Conservation (phyloP, 2,329 filamentous ascomycete genomes). For the Penicillium sumatraense region DNA sequence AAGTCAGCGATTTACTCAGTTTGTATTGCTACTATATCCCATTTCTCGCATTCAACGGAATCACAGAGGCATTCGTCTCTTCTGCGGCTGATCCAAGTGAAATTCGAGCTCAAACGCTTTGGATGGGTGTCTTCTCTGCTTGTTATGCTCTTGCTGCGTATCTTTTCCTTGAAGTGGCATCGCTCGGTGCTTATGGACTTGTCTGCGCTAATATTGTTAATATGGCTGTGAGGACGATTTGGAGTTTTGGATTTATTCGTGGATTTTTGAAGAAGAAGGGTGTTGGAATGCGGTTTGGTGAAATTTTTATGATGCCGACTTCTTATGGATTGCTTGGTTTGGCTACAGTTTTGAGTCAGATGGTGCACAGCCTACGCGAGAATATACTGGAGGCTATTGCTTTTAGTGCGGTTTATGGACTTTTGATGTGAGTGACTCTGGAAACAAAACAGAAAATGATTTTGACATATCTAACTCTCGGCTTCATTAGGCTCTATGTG, state of each 20-base stretch:
- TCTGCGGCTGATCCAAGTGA: conserved; percentile 78
- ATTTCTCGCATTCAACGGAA: conserved; percentile 86
- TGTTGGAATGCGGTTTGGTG: conserved; percentile 46
- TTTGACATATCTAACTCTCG: conserved; percentile 22
- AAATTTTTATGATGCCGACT: conserved; percentile 51
- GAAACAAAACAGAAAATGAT: neutral
- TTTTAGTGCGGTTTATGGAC: conserved; percentile 57
- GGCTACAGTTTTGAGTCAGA: conserved; percentile 42
- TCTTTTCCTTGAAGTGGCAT: conserved; percentile 70
- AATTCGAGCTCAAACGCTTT: conserved; percentile 75
- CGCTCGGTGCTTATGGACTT: conserved; percentile 76
- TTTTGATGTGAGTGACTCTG: conserved; percentile 62
- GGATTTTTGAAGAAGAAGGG: conserved; percentile 62
- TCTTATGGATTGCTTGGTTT: conserved; percentile 54
- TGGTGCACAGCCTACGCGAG: conserved; percentile 9
- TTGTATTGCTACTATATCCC: conserved; percentile 93
- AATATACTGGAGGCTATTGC: conserved; percentile 53
- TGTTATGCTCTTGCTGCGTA: conserved; percentile 77
- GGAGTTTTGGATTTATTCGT: conserved; percentile 76
- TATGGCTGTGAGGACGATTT: conserved; percentile 82
- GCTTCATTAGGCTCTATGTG: conserved; percentile 36
- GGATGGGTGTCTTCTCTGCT: conserved; percentile 82
- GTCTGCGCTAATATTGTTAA: conserved; percentile 89
- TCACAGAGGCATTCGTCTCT: conserved; percentile 90
- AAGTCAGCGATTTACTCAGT: conserved; percentile 74